A percentile compares a stretch with the other conserved stretches of the same genome.
phyloP scores from a whole-genome alignment of 2,329 filamentous ascomycete genomes.

The Aureobasidium subglaciale region DNA sequence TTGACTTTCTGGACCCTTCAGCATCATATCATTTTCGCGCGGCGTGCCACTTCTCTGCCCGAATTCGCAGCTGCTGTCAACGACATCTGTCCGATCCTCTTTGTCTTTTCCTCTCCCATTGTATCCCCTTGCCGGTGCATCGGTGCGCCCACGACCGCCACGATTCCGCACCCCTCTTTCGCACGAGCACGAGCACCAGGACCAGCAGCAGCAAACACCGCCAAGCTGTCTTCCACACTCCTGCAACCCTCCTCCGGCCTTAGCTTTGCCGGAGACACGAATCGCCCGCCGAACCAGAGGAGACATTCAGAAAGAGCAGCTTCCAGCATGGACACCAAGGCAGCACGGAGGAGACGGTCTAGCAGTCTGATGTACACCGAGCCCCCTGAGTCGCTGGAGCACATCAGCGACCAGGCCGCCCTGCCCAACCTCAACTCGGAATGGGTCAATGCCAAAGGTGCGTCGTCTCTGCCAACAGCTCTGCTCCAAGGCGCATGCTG shows the following conservation, averaged over 20 bases:
- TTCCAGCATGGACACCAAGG: constrained; percentile 49
- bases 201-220: constrained; percentile 53
- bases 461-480: not conserved
- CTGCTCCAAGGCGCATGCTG: constrained; percentile 15
- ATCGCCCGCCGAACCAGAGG: constrained; percentile 58
- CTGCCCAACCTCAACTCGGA: constrained; percentile 94
- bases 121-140: not conserved
- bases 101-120: not conserved
- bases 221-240: constrained; percentile 92
- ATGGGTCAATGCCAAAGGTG: constrained; percentile 99
- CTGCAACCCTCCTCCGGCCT: constrained; percentile 61
- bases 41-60: not conserved
- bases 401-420: constrained; percentile 91
- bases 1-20: constrained; percentile 6
- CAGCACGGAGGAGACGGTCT: constrained; percentile 70
- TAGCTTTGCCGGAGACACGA: constrained; percentile 80
- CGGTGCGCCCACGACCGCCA: not conserved
- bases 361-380: constrained; percentile 99
- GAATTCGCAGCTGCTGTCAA: not conserved
- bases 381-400: constrained; percentile 91
- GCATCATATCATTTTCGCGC: constrained; percentile 11
- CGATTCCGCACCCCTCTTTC: constrained; percentile 6
- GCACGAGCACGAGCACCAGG: too few species aligned
- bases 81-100: not conserved
- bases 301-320: constrained; percentile 44